Evolutionary conservation across 345 rosid genomes (phyloP).

Genomic region (Citropsis articulata): DNA sequence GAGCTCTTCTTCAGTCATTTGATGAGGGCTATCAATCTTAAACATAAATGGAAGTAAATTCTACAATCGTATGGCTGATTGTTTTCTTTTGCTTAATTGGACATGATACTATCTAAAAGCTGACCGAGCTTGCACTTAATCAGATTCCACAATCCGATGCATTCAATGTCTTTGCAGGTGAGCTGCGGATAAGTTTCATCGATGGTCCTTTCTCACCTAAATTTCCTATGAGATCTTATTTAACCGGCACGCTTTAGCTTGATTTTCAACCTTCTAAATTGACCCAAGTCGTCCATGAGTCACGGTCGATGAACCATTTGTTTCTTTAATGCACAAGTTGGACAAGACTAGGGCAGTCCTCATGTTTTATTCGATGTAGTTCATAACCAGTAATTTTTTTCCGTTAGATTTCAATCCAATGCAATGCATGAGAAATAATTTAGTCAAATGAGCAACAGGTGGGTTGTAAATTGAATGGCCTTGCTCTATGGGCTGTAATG

Average conservation of each 20-base stretch:
- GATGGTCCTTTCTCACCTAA: background rate
- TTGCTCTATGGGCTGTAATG: no score
- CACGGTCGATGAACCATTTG: background rate
- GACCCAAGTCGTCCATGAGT: background rate
- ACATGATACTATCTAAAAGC: background rate
- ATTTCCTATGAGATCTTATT: background rate
- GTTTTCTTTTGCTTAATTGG: background rate
- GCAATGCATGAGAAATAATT: no score
- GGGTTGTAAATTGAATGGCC: no score
- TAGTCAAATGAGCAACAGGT: no score
- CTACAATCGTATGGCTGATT: background rate
- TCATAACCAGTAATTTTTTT: no score
- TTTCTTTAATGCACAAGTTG: background rate
- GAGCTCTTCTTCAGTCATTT: slow-evolving; percentile 3
- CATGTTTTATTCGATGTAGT: no score
- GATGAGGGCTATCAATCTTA: background rate
- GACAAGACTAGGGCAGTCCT: no score
- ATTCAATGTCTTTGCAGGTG: background rate
- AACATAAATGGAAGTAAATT: background rate
- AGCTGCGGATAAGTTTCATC: background rate
- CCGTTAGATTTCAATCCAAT: no score
- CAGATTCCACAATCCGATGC: background rate
- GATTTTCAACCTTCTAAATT: background rate
- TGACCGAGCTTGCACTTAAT: background rate
- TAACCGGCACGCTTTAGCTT: background rate